Evolutionary conservation across 345 rosid species (phyloP).

Genomic region (Combretum micranthum): DNA sequence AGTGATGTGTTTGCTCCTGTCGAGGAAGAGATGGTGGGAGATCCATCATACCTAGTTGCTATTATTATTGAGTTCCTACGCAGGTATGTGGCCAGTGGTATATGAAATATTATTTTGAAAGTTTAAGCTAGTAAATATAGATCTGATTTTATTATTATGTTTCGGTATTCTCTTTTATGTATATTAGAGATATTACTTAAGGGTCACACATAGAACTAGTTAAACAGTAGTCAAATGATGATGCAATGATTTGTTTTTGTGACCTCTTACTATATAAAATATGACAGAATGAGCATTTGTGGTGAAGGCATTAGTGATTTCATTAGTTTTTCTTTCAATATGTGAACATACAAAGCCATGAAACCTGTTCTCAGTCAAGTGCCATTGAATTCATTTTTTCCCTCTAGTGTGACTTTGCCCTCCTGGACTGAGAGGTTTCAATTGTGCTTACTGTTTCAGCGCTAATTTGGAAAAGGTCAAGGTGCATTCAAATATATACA

Average conservation of each 20-base stretch:
- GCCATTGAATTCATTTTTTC: neutral
- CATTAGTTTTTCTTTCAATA: too few relatives aligned
- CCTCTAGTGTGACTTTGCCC: neutral
- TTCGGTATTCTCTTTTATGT: too few relatives aligned
- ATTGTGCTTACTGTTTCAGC: slow-evolving; percentile 34
- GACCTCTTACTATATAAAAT: too few relatives aligned
- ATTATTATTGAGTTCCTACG: slow-evolving; percentile 82
- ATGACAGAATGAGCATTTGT: too few relatives aligned
- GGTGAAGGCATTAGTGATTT: too few relatives aligned
- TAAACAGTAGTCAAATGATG: too few relatives aligned
- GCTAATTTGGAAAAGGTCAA: slow-evolving; percentile 70
- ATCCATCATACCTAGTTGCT: slow-evolving; percentile 76
- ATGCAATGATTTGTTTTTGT: too few relatives aligned
- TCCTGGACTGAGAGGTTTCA: slow-evolving; percentile 1
- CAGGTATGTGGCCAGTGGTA: slow-evolving; percentile 38
- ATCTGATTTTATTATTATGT: neutral
- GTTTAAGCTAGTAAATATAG: slow-evolving; percentile 3
- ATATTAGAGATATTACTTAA: too few relatives aligned
- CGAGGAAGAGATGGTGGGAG: slow-evolving; percentile 84
- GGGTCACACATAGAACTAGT: too few relatives aligned
- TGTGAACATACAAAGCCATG: too few relatives aligned
- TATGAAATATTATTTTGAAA: slow-evolving; percentile 1
- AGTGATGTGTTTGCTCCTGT: slow-evolving; percentile 73
- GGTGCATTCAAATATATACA: slow-evolving; percentile 63
- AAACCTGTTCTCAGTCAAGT: too few relatives aligned